These are phyloP conservation scores for Raffaelea arxii DNA, from an alignment of 2,329 filamentous ascomycete genomes.

Conservation along the genomic window DNA sequence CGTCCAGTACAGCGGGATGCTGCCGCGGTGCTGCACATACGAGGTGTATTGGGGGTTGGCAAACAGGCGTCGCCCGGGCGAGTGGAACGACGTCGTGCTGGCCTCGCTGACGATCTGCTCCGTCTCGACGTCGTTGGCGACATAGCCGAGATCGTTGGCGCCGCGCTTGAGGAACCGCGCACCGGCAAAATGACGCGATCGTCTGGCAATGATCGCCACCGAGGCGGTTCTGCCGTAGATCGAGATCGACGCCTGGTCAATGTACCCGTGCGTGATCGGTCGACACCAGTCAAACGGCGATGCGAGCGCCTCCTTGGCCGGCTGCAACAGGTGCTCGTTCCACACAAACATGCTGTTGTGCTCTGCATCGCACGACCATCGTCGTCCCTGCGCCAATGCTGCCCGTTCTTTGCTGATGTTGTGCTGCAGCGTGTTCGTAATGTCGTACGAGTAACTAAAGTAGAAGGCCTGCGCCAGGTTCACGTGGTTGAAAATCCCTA, in stretches of 20 bases:
- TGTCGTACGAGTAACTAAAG: slow-evolving; percentile 97
- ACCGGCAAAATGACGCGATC: slow-evolving; percentile 88
- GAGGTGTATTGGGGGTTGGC: slow-evolving; percentile 89
- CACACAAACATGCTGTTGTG: slow-evolving; percentile 97
- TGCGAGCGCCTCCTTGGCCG: slow-evolving; percentile 59
- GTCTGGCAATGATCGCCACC: slow-evolving; percentile 84
- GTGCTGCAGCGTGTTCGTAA: slow-evolving; percentile 83
- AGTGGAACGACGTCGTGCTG: slow-evolving; percentile 89
- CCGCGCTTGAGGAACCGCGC: slow-evolving; percentile 91
- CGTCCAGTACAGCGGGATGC: slow-evolving; percentile 94
- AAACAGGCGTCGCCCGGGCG: slow-evolving; percentile 74
- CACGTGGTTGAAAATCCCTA: slow-evolving; percentile 81
- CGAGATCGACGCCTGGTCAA: slow-evolving; percentile 77
- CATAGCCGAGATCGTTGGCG: slow-evolving; percentile 87
- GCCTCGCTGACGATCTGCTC: slow-evolving; percentile 97
- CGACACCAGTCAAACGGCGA: slow-evolving; percentile 93
- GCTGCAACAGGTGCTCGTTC: slow-evolving; percentile 83
- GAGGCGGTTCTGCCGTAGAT: slow-evolving; percentile 85
- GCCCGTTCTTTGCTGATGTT: slow-evolving; percentile 78
- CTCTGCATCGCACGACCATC: slow-evolving; percentile 49
- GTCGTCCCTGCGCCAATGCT: slow-evolving; percentile 54
- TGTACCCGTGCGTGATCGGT: slow-evolving; percentile 90
- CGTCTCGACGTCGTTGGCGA: slow-evolving; percentile 97
- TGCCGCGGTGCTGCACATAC: slow-evolving; percentile 92
- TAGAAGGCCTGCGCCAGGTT: slow-evolving; percentile 91